Evolutionary conservation across 176 grass and related monocot species (phyloP), one percentile per base, ranked within the genome.

Genomic region (Phoenix dactylifera): DNA sequence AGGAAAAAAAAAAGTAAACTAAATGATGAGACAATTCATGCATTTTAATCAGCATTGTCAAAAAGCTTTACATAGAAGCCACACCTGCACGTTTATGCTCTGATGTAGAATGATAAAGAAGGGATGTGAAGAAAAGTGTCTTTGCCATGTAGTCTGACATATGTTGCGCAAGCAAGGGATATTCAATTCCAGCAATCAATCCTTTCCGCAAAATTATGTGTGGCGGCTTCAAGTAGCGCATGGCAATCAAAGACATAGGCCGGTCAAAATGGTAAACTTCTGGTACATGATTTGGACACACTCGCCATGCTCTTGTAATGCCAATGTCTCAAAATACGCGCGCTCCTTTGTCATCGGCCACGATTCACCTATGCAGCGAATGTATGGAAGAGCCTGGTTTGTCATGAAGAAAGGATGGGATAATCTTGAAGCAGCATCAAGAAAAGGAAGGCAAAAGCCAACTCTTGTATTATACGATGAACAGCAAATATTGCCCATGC

Each of bases 181-280:
- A 98, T 59, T 83, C 55, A 67, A 85, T 76, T 55, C 87, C 93
- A 70, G 87, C 81, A 63, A 92, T 79, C 55, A 98, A 82, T n/a
- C 93, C 87, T 70, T 98, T 98, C 53, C 93, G 85, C 54, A 98
- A 72, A 75, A 92, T 92, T 66, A 98, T 86, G 69, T 92, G 93
- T 23, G 93, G 87, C 0, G 87, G 84, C 68, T 74, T 56, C 63
- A 98, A 82, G 78, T 88, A 98, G 23, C 78, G 84, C 93, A 98
- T 92, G 56, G 72, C 93, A 50, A 92, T 88, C 10, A 98, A 67
- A 55, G 87, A 98, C 87, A 98, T 79, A 69, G 75, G 49, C 7
- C 75, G 73, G 58, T 92, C 93, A 64, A 98, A 92, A 69, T 98
- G 93, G 78, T 92, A 98, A 39, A 92, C 84, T 80, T 98, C 84